Base-by-base conservation (phyloP, 225 moss, liverwort and hornwort genomes). In the Neckera pumila region DNA sequence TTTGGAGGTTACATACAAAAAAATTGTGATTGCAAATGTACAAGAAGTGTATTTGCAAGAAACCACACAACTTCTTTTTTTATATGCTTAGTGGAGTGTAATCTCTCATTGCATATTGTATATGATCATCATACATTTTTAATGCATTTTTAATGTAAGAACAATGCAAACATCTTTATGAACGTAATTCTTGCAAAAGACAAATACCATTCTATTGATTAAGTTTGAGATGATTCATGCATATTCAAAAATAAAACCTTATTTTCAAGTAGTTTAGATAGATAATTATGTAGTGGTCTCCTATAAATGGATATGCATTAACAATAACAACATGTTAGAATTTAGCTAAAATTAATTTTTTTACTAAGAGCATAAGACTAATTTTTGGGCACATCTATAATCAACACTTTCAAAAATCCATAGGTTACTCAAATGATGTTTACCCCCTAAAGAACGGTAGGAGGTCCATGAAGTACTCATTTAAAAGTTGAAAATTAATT, bases 91-190 rank as follows among this genome's bases (percentile, higher is more conserved):
- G 38, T 67, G 22, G 0, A 38, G 12, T n/a, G 7, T 67, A 7
- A 22, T 67, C 1, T 67, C n/a, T n/a, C 3, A 1, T 12, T 22
- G 1, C 0, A 0, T 38, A n/a, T 36, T 11, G 11, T 19, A 4
- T 67, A 4, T 38, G 2, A 38, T 67, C 12, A n/a, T 67, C 0
- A 6, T n/a, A 21, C 3, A n/a, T 12, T 67, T 12, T 67, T 67
- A 67, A 38, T 38, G 22, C 22, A 38, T 38, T 67, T n/a, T 69
- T 12, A 12, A 22, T 69, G 22, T 7, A 12, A 2, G 38, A 69
- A 22, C 69, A 69, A 38, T 69, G 13, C 38, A 38, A 69, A 22
- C 7, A n/a, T 22, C 7, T 22, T 22, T 12, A 23, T 38, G 22
- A 38, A 38, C 7, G 0, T 13, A 21, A n/a, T 22, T 34, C 1